Percentiles rank a stretch among this genome's conserved stretches.
Evolutionary conservation across 345 rosid species (phyloP).

Genomic region (Citrus australasica): DNA sequence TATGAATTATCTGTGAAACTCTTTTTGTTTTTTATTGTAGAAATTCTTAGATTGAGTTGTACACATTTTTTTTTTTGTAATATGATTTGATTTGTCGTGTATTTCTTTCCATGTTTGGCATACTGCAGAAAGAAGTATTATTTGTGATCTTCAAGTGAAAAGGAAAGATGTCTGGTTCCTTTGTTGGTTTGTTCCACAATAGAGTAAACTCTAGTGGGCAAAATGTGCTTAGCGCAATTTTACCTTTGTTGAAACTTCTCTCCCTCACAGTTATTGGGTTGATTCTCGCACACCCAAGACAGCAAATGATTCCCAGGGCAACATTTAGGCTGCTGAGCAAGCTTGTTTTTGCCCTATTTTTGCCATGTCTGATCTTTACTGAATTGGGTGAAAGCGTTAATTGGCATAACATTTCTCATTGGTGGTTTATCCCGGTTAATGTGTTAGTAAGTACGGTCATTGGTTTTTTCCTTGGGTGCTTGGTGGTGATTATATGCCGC

Average conservation of each 20-base stretch:
- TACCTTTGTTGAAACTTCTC: conserved; percentile 78
- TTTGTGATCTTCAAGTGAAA: not conserved
- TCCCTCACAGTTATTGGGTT: conserved; percentile 69
- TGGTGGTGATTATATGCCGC: conserved; percentile 71
- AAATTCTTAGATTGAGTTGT: not conserved
- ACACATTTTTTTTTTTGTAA: not conserved
- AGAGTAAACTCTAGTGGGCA: conserved; percentile 30
- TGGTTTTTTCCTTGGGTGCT: conserved; percentile 62
- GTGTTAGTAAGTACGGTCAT: conserved; percentile 63
- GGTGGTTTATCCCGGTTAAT: conserved; percentile 97
- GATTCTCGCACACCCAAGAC: conserved; percentile 72
- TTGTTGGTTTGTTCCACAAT: conserved; percentile 13
- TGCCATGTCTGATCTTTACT: conserved; percentile 89
- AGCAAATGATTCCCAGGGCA: conserved; percentile 59
- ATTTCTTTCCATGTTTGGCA: not conserved
- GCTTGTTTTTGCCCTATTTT: conserved; percentile 84
- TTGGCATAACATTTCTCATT: conserved; percentile 38
- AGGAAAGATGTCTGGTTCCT: conserved; percentile 23
- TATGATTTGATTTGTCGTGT: not conserved
- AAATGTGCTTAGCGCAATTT: conserved; percentile 48
- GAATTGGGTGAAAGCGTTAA: conserved; percentile 84
- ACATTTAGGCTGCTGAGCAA: conserved; percentile 86
- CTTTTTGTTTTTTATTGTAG: too few relatives aligned
- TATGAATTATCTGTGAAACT: not conserved
- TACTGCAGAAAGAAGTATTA: conserved; percentile 13